These are phyloP conservation scores for Croton setiger DNA, from an alignment of 441 rosid genomes.

Conservation along the genomic window DNA sequence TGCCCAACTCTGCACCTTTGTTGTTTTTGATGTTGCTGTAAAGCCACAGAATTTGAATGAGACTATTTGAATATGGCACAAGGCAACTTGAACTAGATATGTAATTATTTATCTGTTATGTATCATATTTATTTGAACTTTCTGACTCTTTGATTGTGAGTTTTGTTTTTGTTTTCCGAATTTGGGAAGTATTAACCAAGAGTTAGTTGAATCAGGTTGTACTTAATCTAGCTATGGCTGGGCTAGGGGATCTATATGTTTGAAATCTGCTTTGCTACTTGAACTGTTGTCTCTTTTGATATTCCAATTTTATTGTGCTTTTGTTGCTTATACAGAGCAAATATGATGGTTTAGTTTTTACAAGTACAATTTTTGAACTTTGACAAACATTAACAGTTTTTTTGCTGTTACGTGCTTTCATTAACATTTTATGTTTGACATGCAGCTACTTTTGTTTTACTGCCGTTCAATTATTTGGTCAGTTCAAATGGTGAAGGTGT, in stretches of 20 bases:
- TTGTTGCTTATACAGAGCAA: background rate
- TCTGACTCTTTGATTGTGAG: background rate
- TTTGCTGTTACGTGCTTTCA: background rate
- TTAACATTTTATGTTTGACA: slow-evolving; percentile 30
- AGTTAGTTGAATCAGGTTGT: background rate
- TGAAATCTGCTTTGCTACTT: slow-evolving; percentile 1
- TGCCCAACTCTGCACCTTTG: too few relatives aligned
- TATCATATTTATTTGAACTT: background rate
- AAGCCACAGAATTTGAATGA: background rate
- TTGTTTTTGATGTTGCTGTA: too few relatives aligned
- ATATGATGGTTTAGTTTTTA: background rate
- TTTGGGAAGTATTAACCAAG: background rate
- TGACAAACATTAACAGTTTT: background rate
- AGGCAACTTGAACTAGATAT: background rate
- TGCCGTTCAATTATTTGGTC: slow-evolving; percentile 87
- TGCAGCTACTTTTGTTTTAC: slow-evolving; percentile 85
- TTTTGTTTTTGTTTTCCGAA: background rate
- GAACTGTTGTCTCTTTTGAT: background rate
- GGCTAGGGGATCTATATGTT: background rate
- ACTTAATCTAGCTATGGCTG: background rate
- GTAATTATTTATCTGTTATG: background rate
- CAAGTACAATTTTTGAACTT: background rate
- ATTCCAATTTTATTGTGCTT: background rate
- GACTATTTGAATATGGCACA: background rate
- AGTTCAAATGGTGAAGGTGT: slow-evolving; percentile 59